Percentiles rank a stretch among this genome's conserved stretches.
These are phyloP conservation scores for Trichoderma sp. DNA, from an alignment of 2,329 filamentous ascomycete genomes.

Conservation along the genomic window DNA sequence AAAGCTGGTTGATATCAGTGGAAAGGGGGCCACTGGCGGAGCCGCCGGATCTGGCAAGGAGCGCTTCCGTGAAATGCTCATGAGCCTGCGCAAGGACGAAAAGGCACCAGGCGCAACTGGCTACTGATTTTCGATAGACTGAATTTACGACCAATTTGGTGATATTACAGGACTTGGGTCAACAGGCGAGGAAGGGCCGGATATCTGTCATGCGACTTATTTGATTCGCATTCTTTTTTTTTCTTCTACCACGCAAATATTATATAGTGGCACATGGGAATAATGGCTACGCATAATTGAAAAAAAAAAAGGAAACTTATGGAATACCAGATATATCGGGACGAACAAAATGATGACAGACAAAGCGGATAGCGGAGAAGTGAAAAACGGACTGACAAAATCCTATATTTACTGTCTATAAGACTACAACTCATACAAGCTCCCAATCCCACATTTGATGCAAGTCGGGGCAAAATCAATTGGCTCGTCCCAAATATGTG, in stretches of 20 bases:
- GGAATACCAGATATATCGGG: slow-evolving; percentile 8
- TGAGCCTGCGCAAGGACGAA: slow-evolving; percentile 90
- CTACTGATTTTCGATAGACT: slow-evolving; percentile 48
- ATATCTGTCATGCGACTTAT: slow-evolving; percentile 20
- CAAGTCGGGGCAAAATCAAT: background rate
- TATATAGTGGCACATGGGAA: slow-evolving; percentile 39
- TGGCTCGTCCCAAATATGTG: background rate
- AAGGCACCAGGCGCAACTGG: slow-evolving; percentile 73
- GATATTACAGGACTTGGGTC: slow-evolving; percentile 6
- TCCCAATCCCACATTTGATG: background rate
- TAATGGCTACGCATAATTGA: slow-evolving; percentile 39
- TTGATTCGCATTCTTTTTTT: slow-evolving; percentile 19
- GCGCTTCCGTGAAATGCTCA: slow-evolving; percentile 87
- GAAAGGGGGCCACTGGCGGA: slow-evolving; percentile 86
- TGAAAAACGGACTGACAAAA: slow-evolving; percentile 23
- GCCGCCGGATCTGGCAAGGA: slow-evolving; percentile 92
- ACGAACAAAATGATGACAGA: background rate
- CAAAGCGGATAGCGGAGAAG: background rate
- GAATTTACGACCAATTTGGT: slow-evolving; percentile 13
- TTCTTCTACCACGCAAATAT: slow-evolving; percentile 33
- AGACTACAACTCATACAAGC: slow-evolving; percentile 21
- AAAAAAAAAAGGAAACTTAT: slow-evolving; percentile 32
- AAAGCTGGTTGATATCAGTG: slow-evolving; percentile 95
- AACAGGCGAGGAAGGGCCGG: slow-evolving; percentile 4
- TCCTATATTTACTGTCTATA: slow-evolving; percentile 29